Conservation (phyloP, 2,329 filamentous ascomycete species). For the Lanzia echinophila region DNA sequence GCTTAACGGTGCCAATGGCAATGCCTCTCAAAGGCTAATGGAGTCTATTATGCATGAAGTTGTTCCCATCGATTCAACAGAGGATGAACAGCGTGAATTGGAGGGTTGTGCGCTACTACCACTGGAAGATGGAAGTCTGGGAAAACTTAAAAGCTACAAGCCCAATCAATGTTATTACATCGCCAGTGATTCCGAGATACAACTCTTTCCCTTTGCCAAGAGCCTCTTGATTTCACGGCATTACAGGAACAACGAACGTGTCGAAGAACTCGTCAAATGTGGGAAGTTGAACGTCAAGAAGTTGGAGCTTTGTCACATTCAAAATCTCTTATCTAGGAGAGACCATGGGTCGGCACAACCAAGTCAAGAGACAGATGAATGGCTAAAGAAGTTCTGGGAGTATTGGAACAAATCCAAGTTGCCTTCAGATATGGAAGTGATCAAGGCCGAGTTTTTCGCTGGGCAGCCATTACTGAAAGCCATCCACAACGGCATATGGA, state of each 20-base stretch:
- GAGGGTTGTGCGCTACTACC: conserved; percentile 25
- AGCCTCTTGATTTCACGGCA: conserved; percentile 9
- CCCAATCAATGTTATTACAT: conserved; percentile 12
- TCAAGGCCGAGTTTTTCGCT: background rate
- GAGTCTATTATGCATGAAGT: conserved; percentile 10
- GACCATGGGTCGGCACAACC: background rate
- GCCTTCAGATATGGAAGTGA: background rate
- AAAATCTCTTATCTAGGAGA: conserved; percentile 13
- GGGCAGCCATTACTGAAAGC: conserved; percentile 8
- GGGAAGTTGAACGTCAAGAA: conserved; percentile 21
- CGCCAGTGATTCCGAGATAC: conserved; percentile 12
- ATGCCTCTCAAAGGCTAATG: too few relatives aligned
- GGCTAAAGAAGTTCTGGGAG: conserved; percentile 21
- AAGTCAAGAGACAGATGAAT: conserved; percentile 11
- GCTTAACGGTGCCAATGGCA: too few relatives aligned
- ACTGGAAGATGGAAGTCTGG: conserved; percentile 20
- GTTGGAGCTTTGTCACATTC: conserved; percentile 16
- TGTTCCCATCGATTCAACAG: conserved; percentile 1
- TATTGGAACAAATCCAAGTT: conserved; percentile 15
- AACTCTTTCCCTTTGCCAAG: conserved; percentile 23
- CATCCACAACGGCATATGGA: background rate
- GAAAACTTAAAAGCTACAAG: conserved; percentile 3
- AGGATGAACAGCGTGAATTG: conserved; percentile 14
- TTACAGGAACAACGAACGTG: background rate
- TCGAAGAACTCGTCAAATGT: background rate